Base-by-base conservation (phyloP, 164 flowering plant species). In the Sedum album region DNA sequence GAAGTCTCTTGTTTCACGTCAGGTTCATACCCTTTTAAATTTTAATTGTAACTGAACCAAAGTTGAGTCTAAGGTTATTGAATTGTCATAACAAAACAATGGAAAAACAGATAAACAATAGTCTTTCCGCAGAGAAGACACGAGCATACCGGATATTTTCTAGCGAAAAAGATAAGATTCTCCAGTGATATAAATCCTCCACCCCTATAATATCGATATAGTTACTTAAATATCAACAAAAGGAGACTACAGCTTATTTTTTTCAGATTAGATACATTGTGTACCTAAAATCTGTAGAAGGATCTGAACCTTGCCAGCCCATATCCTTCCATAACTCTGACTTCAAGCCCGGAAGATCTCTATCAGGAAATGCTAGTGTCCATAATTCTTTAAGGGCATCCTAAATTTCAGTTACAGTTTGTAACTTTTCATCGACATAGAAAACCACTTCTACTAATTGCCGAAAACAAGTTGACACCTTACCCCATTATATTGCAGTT, bases 271-370 rank as follows among this genome's bases (percentile, higher is more conserved):
- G 61, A 38, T 33, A 17, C 23, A 60, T 4, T 28, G 17, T 68
- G 71, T 76, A 89, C 98, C 97, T 86, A 78, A 94, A 91, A 78
- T 91, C 98, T 64, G 97, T 93, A 67, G 98, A 91, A 48, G 98
- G 98, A 66, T 93, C 98, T 35, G 92, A 23, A 67, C 98, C 97
- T 78, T 93, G 98, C 98, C 98, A 93, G 31, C 98, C 98, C 98
- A 93, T 93, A 36, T 93, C 98, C 75, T 91, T 93, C 98, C 98
- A 93, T 31, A 83, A 83, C 72, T 86, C 96, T 20, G 98, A 88
- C 73, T 89, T 91, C 44, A 91, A 85, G 64, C 90, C 35, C 64
- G 97, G 96, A 66, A 89, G 83, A 63, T 82, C 85, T 74, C 87
- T 85, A 66, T 74, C 75, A 53, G 97, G 98, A 76, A 83, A 91